A percentile compares a stretch with the other conserved stretches of the same genome.
Evolutionary conservation across 2,329 filamentous ascomycete genomes (phyloP).

Genomic region (Aspergillus sp.): DNA sequence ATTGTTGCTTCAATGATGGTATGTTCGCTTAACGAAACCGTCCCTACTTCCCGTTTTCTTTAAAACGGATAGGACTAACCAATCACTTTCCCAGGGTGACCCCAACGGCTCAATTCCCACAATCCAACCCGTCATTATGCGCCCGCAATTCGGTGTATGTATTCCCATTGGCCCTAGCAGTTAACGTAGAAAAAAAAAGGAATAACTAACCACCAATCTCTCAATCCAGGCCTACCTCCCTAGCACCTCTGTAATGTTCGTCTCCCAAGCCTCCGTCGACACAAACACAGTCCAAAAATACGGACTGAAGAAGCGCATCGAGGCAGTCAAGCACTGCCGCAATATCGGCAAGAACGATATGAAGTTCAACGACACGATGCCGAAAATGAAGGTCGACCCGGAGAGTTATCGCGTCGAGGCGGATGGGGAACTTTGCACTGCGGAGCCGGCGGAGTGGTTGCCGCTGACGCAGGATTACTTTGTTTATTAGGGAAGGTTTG

Average conservation of each 20-base stretch:
- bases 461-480: slow-evolving; percentile 67
- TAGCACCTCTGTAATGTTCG: slow-evolving; percentile 74
- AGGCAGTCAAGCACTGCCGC: slow-evolving; percentile 75
- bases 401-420: slow-evolving; percentile 87
- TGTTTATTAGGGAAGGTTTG: slow-evolving; percentile 15
- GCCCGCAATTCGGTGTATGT: slow-evolving; percentile 76
- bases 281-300: slow-evolving; percentile 70
- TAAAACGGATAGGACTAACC: background rate
- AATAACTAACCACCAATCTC: background rate
- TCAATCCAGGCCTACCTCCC: slow-evolving; percentile 60
- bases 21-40: slow-evolving; percentile 22
- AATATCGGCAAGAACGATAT: slow-evolving; percentile 79
- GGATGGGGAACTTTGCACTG: slow-evolving; percentile 71
- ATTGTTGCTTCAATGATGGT: slow-evolving; percentile 84
- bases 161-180: background rate
- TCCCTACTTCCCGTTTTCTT: background rate
- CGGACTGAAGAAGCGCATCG: slow-evolving; percentile 73
- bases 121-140: slow-evolving; percentile 77
- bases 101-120: slow-evolving; percentile 84
- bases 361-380: slow-evolving; percentile 82
- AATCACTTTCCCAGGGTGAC: slow-evolving; percentile 59
- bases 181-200: background rate
- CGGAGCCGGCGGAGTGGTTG: slow-evolving; percentile 68
- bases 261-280: slow-evolving; percentile 70
- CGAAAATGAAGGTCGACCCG: slow-evolving; percentile 86